Evolutionary conservation across 495 filamentous ascomycete genomes (phyloP).

Genomic region (Trichocladium uniseriatum): DNA sequence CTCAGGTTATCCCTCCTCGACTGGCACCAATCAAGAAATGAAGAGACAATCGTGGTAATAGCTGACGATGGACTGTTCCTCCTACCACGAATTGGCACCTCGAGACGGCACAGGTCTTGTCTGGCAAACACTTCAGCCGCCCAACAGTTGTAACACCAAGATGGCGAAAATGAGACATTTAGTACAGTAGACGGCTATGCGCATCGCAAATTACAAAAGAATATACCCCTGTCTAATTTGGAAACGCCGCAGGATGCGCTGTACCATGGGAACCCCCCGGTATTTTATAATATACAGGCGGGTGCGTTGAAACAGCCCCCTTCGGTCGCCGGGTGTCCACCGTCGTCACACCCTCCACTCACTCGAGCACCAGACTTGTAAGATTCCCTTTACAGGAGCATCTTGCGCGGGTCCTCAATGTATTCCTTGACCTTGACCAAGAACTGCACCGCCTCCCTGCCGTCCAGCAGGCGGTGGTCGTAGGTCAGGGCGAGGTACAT

Average conservation of each 20-base stretch:
- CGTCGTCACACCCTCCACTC: not conserved
- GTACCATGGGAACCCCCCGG: not conserved
- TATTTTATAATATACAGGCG: constrained; percentile 21
- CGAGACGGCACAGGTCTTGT: too few species aligned
- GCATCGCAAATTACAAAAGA: not conserved
- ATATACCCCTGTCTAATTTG: constrained; percentile 12
- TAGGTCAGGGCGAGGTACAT: constrained; percentile 98
- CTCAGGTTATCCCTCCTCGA: too few species aligned
- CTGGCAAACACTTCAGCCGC: too few species aligned
- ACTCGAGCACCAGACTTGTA: too few species aligned
- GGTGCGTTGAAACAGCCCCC: not conserved
- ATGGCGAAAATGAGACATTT: not conserved
- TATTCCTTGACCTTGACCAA: constrained; percentile 97
- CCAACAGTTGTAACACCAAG: not conserved
- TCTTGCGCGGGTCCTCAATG: constrained; percentile 90
- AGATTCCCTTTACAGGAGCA: constrained; percentile 65
- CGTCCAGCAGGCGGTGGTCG: constrained; percentile 91
- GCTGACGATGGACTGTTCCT: too few species aligned
- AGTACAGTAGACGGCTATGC: not conserved
- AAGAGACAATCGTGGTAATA: too few species aligned
- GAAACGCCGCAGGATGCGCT: constrained; percentile 12
- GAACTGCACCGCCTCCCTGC: constrained; percentile 93
- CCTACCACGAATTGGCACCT: too few species aligned
- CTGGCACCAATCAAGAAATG: too few species aligned
- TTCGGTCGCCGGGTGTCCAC: not conserved